phyloP scores from a whole-genome alignment of 2,329 filamentous ascomycete genomes.

The Huntiella bhutanensis region DNA sequence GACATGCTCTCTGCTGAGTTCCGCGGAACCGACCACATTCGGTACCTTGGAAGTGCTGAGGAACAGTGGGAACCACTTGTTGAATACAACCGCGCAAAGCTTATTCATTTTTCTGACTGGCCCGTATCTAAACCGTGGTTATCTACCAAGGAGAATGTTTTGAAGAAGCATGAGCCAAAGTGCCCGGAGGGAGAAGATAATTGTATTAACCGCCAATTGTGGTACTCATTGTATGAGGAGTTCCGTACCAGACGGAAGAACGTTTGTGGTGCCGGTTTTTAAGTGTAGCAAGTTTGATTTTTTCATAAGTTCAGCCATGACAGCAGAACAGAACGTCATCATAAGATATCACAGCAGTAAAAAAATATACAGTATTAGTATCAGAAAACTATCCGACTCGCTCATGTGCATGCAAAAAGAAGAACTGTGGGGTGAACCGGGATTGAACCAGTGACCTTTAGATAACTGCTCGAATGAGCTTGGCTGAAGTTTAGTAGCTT shows the following conservation, averaged over 20 bases:
- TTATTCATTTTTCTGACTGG: constrained; percentile 24
- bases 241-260: constrained; percentile 13
- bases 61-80: constrained; percentile 37
- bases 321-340: too few species aligned
- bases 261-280: not conserved
- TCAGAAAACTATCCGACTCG: too few species aligned
- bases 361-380: too few species aligned
- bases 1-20: constrained; percentile 44
- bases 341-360: too few species aligned
- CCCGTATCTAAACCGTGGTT: constrained; percentile 34
- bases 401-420: too few species aligned
- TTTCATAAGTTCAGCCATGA: too few species aligned
- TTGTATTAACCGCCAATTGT: constrained; percentile 12
- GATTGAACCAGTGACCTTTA: constrained; percentile 12
- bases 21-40: constrained; percentile 27
- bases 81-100: constrained; percentile 37
- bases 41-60: constrained; percentile 20
- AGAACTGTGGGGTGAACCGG: constrained; percentile 11
- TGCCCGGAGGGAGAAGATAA: constrained; percentile 28
- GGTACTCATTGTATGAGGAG: constrained; percentile 31
- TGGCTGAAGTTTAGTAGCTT: constrained; percentile 10
- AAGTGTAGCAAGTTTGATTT: too few species aligned
- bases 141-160: constrained; percentile 11
- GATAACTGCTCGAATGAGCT: constrained; percentile 6
- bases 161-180: constrained; percentile 12